Conservation (phyloP, 371 early-diverging fungal genomes). For the Rhizopus sp. region DNA sequence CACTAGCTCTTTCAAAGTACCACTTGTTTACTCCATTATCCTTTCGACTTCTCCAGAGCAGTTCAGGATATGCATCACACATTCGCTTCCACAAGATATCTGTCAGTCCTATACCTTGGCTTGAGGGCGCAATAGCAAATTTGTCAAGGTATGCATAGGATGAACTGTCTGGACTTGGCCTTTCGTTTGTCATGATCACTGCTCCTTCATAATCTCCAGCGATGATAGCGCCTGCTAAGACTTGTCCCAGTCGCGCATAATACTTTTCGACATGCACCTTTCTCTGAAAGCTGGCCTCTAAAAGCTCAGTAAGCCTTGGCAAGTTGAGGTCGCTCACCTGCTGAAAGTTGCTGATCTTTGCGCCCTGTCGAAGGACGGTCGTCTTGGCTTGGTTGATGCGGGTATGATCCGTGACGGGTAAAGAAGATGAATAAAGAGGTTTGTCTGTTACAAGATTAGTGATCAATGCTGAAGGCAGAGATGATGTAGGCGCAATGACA, state of each 20-base stretch:
- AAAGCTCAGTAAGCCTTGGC: conserved; percentile 52
- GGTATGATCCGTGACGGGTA: conserved; percentile 33
- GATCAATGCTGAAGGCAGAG: conserved; percentile 47
- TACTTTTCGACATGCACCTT: conserved; percentile 60
- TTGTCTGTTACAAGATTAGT: conserved; percentile 54
- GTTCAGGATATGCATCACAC: conserved; percentile 66
- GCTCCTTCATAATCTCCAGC: conserved; percentile 84
- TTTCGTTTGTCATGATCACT: conserved; percentile 44
- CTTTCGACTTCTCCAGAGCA: conserved; percentile 87
- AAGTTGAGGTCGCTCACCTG: conserved; percentile 57
- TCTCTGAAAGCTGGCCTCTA: conserved; percentile 82
- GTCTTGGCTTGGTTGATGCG: conserved; percentile 49
- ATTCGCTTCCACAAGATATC: conserved; percentile 91
- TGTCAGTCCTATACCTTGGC: conserved; percentile 91
- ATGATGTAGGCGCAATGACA: conserved; percentile 42
- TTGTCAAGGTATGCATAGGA: conserved; percentile 81
- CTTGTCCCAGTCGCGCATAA: conserved; percentile 62
- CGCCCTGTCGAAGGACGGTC: conserved; percentile 80
- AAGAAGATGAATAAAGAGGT: conserved; percentile 51
- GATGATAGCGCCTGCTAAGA: conserved; percentile 67
- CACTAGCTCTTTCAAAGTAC: conserved; percentile 90
- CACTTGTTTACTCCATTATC: conserved; percentile 93
- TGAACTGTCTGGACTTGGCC: background rate
- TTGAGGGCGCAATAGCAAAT: conserved; percentile 85
- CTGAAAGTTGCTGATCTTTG: conserved; percentile 59